These are phyloP conservation scores for Rhizopogon parksii DNA, from an alignment of 1,284 basidiomycete genomes.

Conservation along the genomic window DNA sequence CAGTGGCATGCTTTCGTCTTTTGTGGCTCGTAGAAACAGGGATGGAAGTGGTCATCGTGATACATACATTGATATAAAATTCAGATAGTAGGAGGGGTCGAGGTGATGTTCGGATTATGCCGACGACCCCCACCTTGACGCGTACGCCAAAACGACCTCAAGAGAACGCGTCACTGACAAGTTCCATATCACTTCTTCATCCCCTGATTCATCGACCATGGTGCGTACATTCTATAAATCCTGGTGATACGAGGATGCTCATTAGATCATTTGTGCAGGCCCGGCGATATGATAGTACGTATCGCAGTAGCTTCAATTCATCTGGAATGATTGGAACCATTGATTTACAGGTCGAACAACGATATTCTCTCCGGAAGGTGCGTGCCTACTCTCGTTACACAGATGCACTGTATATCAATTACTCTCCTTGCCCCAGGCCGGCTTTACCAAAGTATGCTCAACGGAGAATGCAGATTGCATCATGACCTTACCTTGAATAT, in stretches of 20 bases:
- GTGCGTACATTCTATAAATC: not conserved
- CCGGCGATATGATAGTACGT: constrained; percentile 84
- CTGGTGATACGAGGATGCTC: not conserved
- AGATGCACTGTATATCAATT: constrained; percentile 4
- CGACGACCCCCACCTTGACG: not conserved
- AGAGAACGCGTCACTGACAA: constrained; percentile 4
- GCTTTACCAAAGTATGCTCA: constrained; percentile 76
- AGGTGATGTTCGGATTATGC: not conserved
- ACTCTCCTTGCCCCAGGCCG: constrained; percentile 48
- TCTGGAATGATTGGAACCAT: constrained; percentile 10
- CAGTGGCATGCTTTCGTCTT: constrained; percentile 45
- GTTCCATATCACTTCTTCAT: not conserved
- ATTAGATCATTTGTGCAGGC: constrained; percentile 41
- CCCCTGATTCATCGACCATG: not conserved
- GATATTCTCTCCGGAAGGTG: constrained; percentile 94
- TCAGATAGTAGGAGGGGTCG: not conserved
- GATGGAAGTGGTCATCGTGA: constrained; percentile 15
- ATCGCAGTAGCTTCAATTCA: constrained; percentile 1
- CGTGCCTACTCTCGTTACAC: constrained; percentile 20
- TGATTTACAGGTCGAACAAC: constrained; percentile 72
- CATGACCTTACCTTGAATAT: constrained; percentile 5
- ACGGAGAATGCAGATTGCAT: not conserved
- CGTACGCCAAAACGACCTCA: constrained; percentile 1
- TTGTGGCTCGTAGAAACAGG: constrained; percentile 27
- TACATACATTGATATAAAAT: not conserved